Evolutionary conservation across 2,329 filamentous ascomycete genomes (phyloP).

Genomic region (Talaromyces sp.): DNA sequence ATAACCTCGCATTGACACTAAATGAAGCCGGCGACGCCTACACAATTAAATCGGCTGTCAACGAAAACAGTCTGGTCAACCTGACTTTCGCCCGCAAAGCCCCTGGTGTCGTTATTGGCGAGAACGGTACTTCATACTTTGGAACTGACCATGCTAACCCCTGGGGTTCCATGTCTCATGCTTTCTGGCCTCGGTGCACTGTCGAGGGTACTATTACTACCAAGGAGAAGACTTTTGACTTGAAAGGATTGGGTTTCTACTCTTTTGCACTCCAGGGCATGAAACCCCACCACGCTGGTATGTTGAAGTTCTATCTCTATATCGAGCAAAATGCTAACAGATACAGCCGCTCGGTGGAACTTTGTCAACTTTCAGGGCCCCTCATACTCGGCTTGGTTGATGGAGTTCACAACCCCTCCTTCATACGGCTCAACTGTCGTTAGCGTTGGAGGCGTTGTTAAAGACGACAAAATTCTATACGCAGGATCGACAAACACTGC

Average conservation of each 20-base stretch:
- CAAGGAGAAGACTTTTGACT: conserved; percentile 73
- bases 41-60: conserved; percentile 84
- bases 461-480: conserved; percentile 74
- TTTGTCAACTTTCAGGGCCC: conserved; percentile 89
- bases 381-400: conserved; percentile 81
- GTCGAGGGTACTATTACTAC: conserved; percentile 83
- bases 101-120: conserved; percentile 81
- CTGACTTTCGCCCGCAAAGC: conserved; percentile 71
- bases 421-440: conserved; percentile 87
- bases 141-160: conserved; percentile 82
- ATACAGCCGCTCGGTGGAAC: conserved; percentile 76
- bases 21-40: conserved; percentile 79
- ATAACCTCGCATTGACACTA: conserved; percentile 79
- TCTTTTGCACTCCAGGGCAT: conserved; percentile 89
- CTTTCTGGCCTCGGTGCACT: conserved; percentile 86
- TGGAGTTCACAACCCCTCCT: conserved; percentile 92
- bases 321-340: neutral
- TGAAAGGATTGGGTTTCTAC: conserved; percentile 76
- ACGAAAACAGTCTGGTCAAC: conserved; percentile 78
- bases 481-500: conserved; percentile 65
- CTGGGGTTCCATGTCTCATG: conserved; percentile 89
- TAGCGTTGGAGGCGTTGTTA: conserved; percentile 75
- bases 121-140: conserved; percentile 77
- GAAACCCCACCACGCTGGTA: conserved; percentile 95
- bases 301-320: conserved; percentile 21